Evolutionary conservation across 768 basidiomycete species (phyloP), one percentile per base, ranked within the genome.

Genomic region (Leccinum variicolor): DNA sequence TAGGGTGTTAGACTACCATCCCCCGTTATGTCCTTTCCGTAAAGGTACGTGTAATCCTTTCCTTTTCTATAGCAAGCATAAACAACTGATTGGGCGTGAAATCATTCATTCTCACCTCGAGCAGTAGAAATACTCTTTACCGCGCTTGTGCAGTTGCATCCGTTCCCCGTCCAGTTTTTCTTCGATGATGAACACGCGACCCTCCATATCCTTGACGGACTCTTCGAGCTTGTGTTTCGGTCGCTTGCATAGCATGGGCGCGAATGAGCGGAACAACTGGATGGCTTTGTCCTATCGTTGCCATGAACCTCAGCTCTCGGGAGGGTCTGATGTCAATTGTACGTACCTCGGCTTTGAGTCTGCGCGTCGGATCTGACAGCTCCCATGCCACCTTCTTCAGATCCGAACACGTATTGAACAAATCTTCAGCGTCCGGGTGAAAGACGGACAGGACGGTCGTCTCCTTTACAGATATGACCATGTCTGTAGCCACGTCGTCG

Each of bases 161-260:
- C 97, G 78, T 71, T 99, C 97, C 2, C 97, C 97, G 64, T 99
- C 97, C 2, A 98, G 80, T 69, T 98, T 99, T 75, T 99, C 97
- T 70, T 99, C 97, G 36, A 99, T 89, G 60, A 93, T 76, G 67
- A 99, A 99, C 45, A 85, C 82, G 7, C 77, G 71, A 9, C 84
- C 84, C 19, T 82, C 83, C 87, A 99, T 95, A 57, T 88, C 83
- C 63, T 87, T 90, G 50, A 96, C 85, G 0, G 93, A 85, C 26
- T 92, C 89, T 63, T 90, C 89, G 25, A 96, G 83, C 60, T 83
- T 89, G 61, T 81, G 83, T 0, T 86, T 89, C 1, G 93, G 89
- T 7, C 96, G 84, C 66, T 91, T 93, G 75, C 94, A 97, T 41
- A 99, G 80, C 89, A 98, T 98, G 0, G 97, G 97, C 1, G 92